phyloP scores from a whole-genome alignment of 2,329 filamentous ascomycete species.

The Aquanectria penicillioides region DNA sequence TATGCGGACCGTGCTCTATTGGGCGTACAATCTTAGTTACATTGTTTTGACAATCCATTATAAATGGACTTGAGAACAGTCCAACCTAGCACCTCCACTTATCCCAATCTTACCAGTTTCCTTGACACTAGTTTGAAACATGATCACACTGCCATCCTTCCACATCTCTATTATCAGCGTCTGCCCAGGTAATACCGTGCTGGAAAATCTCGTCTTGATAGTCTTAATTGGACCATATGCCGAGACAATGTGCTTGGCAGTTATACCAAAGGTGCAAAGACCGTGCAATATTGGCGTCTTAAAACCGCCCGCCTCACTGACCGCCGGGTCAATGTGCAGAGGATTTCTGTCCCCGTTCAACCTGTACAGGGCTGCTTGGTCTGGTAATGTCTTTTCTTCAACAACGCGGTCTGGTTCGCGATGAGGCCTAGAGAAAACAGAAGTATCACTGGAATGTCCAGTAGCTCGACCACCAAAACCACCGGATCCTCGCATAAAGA shows the following conservation, averaged over 20 bases:
- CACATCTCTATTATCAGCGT: conserved; percentile 93
- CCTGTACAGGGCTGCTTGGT: conserved; percentile 93
- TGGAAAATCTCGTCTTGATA: conserved; percentile 91
- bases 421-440: conserved; percentile 79
- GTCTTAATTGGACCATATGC: conserved; percentile 86
- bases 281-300: conserved; percentile 94
- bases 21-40: no score
- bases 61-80: no score
- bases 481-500: conserved; percentile 90
- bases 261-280: conserved; percentile 91
- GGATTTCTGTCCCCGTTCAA: conserved; percentile 96
- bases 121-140: conserved; percentile 89
- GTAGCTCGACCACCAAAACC: conserved; percentile 90
- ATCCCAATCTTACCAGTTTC: conserved; percentile 93
- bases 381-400: conserved; percentile 87
- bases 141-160: conserved; percentile 81
- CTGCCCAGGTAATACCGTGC: conserved; percentile 85
- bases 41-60: no score
- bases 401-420: conserved; percentile 83
- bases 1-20: no score
- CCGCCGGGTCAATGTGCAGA: conserved; percentile 92
- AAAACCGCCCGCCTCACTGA: conserved; percentile 95
- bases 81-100: background rate
- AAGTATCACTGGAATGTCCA: conserved; percentile 80
- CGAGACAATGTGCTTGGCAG: conserved; percentile 88